These are phyloP conservation scores for Mycena rosella DNA, from an alignment of 768 basidiomycete genomes.

Conservation along the genomic window DNA sequence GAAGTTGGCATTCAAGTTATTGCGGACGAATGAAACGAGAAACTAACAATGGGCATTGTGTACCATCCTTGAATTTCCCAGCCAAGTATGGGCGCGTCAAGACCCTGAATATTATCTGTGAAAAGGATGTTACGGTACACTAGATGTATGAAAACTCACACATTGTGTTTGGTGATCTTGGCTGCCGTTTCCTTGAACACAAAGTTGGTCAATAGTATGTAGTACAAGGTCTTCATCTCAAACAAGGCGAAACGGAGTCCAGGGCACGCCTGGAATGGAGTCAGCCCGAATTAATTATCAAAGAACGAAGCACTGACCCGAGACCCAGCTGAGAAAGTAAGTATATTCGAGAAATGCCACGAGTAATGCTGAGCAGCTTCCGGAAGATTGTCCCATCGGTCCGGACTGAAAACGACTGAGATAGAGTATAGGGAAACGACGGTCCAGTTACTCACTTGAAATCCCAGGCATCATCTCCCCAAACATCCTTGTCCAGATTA, in stretches of 20 bases:
- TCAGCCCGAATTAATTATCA: slow-evolving; percentile 12
- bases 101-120: slow-evolving; percentile 58
- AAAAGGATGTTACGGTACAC: slow-evolving; percentile 4
- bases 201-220: slow-evolving; percentile 77
- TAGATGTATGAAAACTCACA: slow-evolving; percentile 56
- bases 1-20: too few species aligned
- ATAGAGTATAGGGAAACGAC: neutral
- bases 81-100: slow-evolving; percentile 74
- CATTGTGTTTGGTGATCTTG: slow-evolving; percentile 69
- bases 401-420: slow-evolving; percentile 67
- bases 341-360: slow-evolving; percentile 76
- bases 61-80: slow-evolving; percentile 67
- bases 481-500: slow-evolving; percentile 81
- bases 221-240: slow-evolving; percentile 85
- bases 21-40: slow-evolving; percentile 41
- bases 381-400: slow-evolving; percentile 84
- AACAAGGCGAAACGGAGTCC: slow-evolving; percentile 87
- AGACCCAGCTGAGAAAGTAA: slow-evolving; percentile 87
- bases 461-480: slow-evolving; percentile 86
- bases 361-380: slow-evolving; percentile 76
- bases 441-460: slow-evolving; percentile 68
- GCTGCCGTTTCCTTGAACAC: slow-evolving; percentile 65
- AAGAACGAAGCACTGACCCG: slow-evolving; percentile 62
- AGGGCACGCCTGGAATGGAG: slow-evolving; percentile 77
- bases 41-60: slow-evolving; percentile 72